Conservation (phyloP, 148 eudicot species). For the Heliamphora exappendiculata region DNA sequence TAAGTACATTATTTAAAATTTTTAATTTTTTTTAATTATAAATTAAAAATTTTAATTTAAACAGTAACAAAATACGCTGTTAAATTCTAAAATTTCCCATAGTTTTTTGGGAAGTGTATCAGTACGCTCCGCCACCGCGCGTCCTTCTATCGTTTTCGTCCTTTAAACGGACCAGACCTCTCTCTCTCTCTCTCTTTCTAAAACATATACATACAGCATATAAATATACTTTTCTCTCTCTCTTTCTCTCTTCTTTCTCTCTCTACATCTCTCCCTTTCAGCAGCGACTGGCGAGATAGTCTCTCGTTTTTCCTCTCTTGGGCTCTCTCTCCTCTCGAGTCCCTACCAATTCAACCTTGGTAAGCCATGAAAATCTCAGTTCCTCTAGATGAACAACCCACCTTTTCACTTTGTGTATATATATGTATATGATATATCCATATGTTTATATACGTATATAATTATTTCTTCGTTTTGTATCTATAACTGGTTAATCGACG, state of each 20-base stretch:
- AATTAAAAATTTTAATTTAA: no score
- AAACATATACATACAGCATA: background rate
- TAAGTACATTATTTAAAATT: no score
- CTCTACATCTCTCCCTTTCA: slow-evolving; percentile 2
- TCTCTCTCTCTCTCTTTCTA: slow-evolving; percentile 3
- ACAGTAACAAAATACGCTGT: no score
- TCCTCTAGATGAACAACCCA: background rate
- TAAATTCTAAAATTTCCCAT: no score
- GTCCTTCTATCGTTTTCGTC: background rate
- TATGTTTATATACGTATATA: background rate
- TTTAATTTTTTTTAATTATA: no score
- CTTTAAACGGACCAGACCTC: slow-evolving; percentile 11
- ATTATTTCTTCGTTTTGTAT: background rate
- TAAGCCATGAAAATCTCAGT: slow-evolving; percentile 11
- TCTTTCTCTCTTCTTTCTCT: slow-evolving; percentile 8
- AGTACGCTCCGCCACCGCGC: slow-evolving; percentile 3
- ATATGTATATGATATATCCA: background rate
- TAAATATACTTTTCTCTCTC: slow-evolving; percentile 11
- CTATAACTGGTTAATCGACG: slow-evolving; percentile 16
- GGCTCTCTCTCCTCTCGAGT: background rate
- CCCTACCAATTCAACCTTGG: slow-evolving; percentile 4
- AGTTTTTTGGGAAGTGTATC: background rate
- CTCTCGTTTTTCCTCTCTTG: slow-evolving; percentile 11
- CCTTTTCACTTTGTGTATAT: background rate
- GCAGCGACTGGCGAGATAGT: slow-evolving; percentile 18